Base-by-base conservation (phyloP, 1,284 basidiomycete genomes). In the Takashimella tepidaria region DNA sequence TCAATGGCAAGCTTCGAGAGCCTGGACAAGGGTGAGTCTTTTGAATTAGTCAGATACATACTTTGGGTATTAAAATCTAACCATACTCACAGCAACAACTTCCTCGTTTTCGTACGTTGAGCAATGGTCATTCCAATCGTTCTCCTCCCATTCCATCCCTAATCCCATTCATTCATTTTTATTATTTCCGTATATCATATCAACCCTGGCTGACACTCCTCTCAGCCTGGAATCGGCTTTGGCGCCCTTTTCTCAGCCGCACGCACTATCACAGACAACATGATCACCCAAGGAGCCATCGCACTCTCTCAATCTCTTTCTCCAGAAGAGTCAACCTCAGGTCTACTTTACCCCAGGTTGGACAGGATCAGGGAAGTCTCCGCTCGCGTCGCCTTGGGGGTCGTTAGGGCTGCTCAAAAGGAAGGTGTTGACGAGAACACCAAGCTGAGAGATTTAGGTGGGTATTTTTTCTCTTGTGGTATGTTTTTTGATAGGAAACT, bases 311-410 rank as follows among this genome's bases (percentile, higher is more conserved):
- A 87, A 62, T 82, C 88, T 4, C 80, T 95, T 45, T 90, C 83
- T 4, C 63, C 75, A 13, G 85, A 88, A 45, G 92, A 96, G 75
- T 81, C 76, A 50, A 78, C 76, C 5, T 64, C 75, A 40, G 85
- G 82, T 31, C 78, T 90, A 52, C 72, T 91, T 13, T 92, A 90
- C 73, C 88, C 89, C 48, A 82, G 82, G 50, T 78, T 89, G 58
- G 82, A 85, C 61, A 80, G 89, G 61, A 92, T 93, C 65, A 81
- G 89, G 45, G 88, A 91, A 63, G 91, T 93, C 66, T 88, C 86
- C 61, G 83, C 82, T 2, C 72, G 80, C 51, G 88, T 93, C 59
- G 87, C 89, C 12, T 74, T 77, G 50, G 78, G 81, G 44, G 89
- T 92, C 51, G 86, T 92, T 63, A 82, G 84, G 52, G 80, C 83